Conservation (phyloP, 2,329 filamentous ascomycete species). For the Colletotrichum eremochloae region DNA sequence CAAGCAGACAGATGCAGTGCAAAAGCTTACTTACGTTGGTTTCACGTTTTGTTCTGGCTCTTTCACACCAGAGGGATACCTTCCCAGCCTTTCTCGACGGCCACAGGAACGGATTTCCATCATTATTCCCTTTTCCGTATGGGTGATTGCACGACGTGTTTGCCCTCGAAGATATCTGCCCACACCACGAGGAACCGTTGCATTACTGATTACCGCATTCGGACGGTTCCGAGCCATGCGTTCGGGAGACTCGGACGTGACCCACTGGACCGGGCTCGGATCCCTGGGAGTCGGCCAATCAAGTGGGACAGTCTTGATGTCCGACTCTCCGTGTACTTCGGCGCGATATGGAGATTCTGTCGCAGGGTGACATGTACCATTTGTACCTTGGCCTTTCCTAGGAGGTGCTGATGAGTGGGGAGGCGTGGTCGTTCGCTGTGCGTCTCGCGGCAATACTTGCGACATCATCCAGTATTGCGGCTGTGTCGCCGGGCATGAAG, state of each 20-base stretch:
- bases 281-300: background rate
- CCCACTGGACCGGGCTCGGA: constrained; percentile 1
- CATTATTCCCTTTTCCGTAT: background rate
- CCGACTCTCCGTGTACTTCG: constrained; percentile 7
- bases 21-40: background rate
- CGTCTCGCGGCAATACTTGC: background rate
- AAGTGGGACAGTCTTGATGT: background rate
- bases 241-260: constrained; percentile 16
- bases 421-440: background rate
- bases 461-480: background rate
- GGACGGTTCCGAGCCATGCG: constrained; percentile 31
- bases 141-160: background rate
- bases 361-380: background rate
- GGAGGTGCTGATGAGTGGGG: background rate
- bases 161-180: background rate
- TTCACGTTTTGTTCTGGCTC: background rate
- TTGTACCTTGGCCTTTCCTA: background rate
- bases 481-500: background rate
- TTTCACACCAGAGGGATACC: background rate
- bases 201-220: constrained; percentile 17
- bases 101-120: background rate
- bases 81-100: background rate
- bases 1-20: background rate
- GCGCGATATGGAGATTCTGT: background rate
- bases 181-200: background rate